Evolutionary conservation across 768 basidiomycete genomes (phyloP).

Genomic region (Collybia mongolica): DNA sequence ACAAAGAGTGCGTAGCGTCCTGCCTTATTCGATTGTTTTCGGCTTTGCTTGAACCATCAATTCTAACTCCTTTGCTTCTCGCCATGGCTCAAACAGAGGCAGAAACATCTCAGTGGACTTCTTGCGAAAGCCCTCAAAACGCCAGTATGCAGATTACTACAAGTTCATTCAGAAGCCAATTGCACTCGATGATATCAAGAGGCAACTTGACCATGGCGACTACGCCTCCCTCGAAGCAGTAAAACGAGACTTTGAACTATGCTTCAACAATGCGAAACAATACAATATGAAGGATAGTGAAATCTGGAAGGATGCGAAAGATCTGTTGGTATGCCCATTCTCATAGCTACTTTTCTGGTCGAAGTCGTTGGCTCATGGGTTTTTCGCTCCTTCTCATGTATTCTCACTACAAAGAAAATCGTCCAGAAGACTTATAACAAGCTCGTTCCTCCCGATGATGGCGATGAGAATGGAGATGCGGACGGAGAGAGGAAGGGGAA

Average conservation of each 20-base stretch:
- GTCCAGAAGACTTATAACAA: conserved; percentile 47
- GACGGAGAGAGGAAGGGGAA: conserved; percentile 40
- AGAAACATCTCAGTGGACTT: conserved; percentile 64
- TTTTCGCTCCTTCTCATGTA: conserved; percentile 1
- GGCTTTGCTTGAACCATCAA: conserved; percentile 24
- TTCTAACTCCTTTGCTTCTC: conserved; percentile 23
- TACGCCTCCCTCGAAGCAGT: conserved; percentile 69
- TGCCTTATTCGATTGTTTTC: conserved; percentile 43
- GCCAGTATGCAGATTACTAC: conserved; percentile 87
- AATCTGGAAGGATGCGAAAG: conserved; percentile 83
- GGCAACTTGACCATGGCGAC: conserved; percentile 55
- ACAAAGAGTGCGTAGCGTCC: conserved; percentile 80
- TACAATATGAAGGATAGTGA: conserved; percentile 80
- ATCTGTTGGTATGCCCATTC: conserved; percentile 59
- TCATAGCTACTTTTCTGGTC: background rate
- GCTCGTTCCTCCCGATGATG: conserved; percentile 40
- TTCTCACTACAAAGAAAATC: conserved; percentile 38
- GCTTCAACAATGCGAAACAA: conserved; percentile 78
- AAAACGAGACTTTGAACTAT: conserved; percentile 70
- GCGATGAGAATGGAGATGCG: conserved; percentile 34
- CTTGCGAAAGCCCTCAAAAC: conserved; percentile 66
- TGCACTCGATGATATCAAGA: conserved; percentile 87
- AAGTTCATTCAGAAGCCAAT: conserved; percentile 76
- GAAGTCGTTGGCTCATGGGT: background rate
- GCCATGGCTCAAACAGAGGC: conserved; percentile 46